Percentiles rank a stretch among this genome's conserved stretches.
phyloP scores from a whole-genome alignment of 2,329 filamentous ascomycete genomes.

The Calonectria pauciramosa region DNA sequence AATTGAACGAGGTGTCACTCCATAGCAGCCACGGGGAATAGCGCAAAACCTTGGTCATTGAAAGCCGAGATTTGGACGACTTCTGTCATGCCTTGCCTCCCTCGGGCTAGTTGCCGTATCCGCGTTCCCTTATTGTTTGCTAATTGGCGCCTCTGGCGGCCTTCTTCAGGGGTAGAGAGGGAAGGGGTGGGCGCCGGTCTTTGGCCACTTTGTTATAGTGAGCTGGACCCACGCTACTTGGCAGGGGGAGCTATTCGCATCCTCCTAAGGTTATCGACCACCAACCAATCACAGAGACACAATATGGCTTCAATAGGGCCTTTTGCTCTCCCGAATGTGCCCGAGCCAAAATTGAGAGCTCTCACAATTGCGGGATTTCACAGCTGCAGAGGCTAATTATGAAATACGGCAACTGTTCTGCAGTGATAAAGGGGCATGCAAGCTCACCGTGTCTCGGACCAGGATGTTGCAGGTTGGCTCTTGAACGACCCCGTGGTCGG shows the following conservation, averaged over 20 bases:
- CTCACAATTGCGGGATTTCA: constrained; percentile 28
- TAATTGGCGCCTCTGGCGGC: constrained; percentile 33
- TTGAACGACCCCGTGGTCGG: constrained; percentile 44
- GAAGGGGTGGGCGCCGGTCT: constrained; percentile 13
- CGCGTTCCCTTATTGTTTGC: constrained; percentile 16
- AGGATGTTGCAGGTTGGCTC: constrained; percentile 38
- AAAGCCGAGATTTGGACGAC: not conserved
- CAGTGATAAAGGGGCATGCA: constrained; percentile 48
- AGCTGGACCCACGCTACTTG: constrained; percentile 5
- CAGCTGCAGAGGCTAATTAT: constrained; percentile 43
- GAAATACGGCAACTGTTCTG: constrained; percentile 40
- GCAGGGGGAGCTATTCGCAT: not conserved
- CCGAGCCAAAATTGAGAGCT: not conserved
- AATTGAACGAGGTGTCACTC: constrained; percentile 3
- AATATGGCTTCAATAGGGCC: not conserved
- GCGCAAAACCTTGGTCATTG: not conserved
- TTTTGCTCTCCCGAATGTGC: not conserved
- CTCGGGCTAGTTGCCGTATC: constrained; percentile 30
- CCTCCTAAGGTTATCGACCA: not conserved
- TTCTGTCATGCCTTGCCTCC: constrained; percentile 12
- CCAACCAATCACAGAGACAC: not conserved
- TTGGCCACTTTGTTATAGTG: constrained; percentile 12
- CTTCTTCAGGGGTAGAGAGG: constrained; percentile 39
- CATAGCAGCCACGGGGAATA: constrained; percentile 5
- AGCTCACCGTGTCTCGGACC: constrained; percentile 43